Conservation (phyloP, 495 filamentous ascomycete species). For the Arthonia radiata region DNA sequence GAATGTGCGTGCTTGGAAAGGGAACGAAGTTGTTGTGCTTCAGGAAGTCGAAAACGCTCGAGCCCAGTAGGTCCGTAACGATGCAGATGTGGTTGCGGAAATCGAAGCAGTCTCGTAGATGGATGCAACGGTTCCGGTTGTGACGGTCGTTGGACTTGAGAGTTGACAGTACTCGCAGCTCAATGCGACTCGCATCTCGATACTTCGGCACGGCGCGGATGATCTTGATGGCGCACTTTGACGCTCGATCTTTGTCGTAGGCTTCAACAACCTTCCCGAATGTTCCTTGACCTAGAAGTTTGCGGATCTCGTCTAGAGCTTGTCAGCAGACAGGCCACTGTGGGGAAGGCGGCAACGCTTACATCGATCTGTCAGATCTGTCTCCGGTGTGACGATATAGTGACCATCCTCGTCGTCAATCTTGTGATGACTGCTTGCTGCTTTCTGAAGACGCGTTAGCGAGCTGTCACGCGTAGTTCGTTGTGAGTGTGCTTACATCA, state of each 20-base stretch:
- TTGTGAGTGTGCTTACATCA: slow-evolving; percentile 40
- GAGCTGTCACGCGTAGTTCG: slow-evolving; percentile 1
- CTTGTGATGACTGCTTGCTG: slow-evolving; percentile 25
- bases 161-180: slow-evolving; percentile 76
- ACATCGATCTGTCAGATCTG: slow-evolving; percentile 72
- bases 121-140: slow-evolving; percentile 92
- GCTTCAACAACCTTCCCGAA: slow-evolving; percentile 97
- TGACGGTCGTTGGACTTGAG: slow-evolving; percentile 68
- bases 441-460: slow-evolving; percentile 15
- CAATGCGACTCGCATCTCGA: slow-evolving; percentile 87
- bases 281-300: slow-evolving; percentile 82
- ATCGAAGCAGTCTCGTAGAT: slow-evolving; percentile 91
- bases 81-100: slow-evolving; percentile 97
- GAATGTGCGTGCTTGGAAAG: slow-evolving; percentile 97
- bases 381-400: slow-evolving; percentile 71
- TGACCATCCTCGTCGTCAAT: slow-evolving; percentile 93
- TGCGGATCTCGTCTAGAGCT: slow-evolving; percentile 51
- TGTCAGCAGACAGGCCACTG: not conserved
- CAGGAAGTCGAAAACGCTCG: slow-evolving; percentile 95
- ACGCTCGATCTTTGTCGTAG: slow-evolving; percentile 44
- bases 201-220: slow-evolving; percentile 97
- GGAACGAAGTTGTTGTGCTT: slow-evolving; percentile 87
- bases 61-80: slow-evolving; percentile 84
- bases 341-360: slow-evolving; percentile 13
- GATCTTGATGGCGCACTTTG: slow-evolving; percentile 83